Evolutionary conservation across 2,329 filamentous ascomycete genomes (phyloP), one percentile per base, ranked within the genome.

Genomic region (Whalleya microplaca): DNA sequence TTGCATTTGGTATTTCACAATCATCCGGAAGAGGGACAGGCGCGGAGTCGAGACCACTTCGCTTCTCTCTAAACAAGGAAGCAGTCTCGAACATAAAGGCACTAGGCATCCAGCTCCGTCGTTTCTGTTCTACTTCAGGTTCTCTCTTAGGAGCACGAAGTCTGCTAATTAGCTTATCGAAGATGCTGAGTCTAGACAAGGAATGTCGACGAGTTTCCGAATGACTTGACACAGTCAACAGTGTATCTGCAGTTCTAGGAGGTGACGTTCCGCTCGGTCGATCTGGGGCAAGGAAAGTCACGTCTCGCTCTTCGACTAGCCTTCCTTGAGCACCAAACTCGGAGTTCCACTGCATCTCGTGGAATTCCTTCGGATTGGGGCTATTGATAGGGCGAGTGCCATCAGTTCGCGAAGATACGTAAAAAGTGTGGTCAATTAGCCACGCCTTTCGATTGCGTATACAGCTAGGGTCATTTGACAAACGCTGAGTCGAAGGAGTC

Each of bases 371-470:
- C 10, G 76, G 70, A 21, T 71, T 74, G 12, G 75, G 69, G 51
- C 69, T 71, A 27, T 71, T 69, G 46, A 76, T 66, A 18, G 73
- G 68, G 3, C 71, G 69, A 41, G 76, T 78, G 2, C 75, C 76
- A 23, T 68, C 66, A 19, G 66, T 67, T 7, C 71, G 69, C 6
- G 74, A 74, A 21, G 76, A 77, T 19, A 76, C 69, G 49, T 75
- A 77, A 59, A 76, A 71, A 12, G 75, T 77, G 55, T 77, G 71
- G 49, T 78, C 75, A 49, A 78, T 76, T 51, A 75, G 68, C 76
- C 76, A 78, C 41, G 70, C 68, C 55, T 76, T 77, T 41, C 71
- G 68, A 41, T 69, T 73, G 37, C 73, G 72, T 45, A 78, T 72
- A 41, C 72, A 74, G 43, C 71, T 72, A 21, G 66, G 63, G 44